Evolutionary conservation across 108 stramenopile genomes (phyloP).

Genomic region (Nitzschia sp.): DNA sequence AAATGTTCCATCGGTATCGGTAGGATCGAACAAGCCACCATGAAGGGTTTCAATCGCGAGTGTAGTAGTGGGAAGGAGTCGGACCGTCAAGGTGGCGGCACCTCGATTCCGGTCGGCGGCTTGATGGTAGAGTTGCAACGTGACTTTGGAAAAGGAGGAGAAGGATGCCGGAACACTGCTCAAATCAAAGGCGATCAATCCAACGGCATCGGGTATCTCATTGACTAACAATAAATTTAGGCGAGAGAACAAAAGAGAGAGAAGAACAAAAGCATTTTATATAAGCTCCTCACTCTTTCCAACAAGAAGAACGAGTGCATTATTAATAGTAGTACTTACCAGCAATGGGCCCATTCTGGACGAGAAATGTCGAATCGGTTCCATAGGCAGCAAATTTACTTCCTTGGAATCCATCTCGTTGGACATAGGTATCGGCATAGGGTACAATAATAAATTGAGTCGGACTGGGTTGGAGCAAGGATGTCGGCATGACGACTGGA

Average conservation of each 20-base stretch:
- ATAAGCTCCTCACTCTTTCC: no score
- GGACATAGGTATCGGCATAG: conserved; percentile 6
- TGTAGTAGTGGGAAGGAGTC: neutral
- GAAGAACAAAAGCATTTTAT: no score
- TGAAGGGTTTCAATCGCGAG: conserved; percentile 15
- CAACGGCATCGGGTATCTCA: conserved; percentile 20
- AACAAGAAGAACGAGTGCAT: no score
- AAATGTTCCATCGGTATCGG: conserved; percentile 1
- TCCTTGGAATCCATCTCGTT: conserved; percentile 21
- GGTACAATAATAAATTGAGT: conserved; percentile 8
- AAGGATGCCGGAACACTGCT: neutral
- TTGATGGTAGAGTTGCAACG: conserved; percentile 10
- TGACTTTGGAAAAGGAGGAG: neutral
- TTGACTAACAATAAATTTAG: no score
- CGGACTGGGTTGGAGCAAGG: conserved; percentile 3
- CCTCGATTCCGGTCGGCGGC: neutral
- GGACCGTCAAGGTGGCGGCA: conserved; percentile 3
- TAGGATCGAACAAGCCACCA: conserved; percentile 3
- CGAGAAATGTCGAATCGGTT: conserved; percentile 13
- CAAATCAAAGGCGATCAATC: conserved; percentile 14
- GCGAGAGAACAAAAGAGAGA: no score
- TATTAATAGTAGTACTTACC: no score
- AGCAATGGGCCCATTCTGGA: conserved; percentile 12
- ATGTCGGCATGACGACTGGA: conserved; percentile 1
- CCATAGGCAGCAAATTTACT: conserved; percentile 12